Evolutionary conservation across 2,329 filamentous ascomycete species (phyloP), one percentile per base, ranked within the genome.

Genomic region (Monosporascus sp.): DNA sequence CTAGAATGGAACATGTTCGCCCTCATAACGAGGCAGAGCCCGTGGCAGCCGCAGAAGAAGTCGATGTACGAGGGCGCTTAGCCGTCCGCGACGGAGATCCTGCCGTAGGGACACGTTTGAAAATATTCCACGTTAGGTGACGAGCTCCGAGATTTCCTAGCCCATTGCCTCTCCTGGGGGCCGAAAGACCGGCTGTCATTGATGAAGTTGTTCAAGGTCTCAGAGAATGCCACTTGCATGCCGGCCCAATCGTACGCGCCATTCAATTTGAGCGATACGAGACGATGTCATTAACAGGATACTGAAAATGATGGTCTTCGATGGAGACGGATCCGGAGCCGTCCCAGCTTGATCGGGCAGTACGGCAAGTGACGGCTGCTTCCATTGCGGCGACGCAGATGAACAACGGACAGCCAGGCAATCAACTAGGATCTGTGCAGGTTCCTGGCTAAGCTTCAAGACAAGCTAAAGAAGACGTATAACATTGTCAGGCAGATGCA

Each of bases 91-190:
- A 50, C 54, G 5, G 56, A 58, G 31, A 53, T 58, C 41, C 34
- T 56, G 24, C 43, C 24, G 17, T 44, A 54, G 7, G 56, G 54
- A 9, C 52, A 52, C 27, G 52, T 48, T 26, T 11, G 17, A 8
- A 48, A 43, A 17, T 56, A 59, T 38, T 48, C 46, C 5, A 52
- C 46, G 22, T 52, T 59, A n/a, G 54, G 56, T 47, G 38, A 43
- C 16, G 52, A 55, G 9, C 22, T 59, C 16, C 43, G 49, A 2
- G 56, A 56, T 34, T 49, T 56, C 26, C 14, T 56, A 38, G 51
- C 54, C 5, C 44, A 31, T 8, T 59, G 56, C 27, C 36, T 56
- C 6, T 50, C 54, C 1, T 24, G 37, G 26, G 19, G 50, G 8
- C 17, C n/a, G 16, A 11, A 20, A 19, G 48, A 56, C 19, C 50